Evolutionary conservation across 129 eudicot species (phyloP), one percentile per base, ranked within the genome.

Genomic region (Solidago caesia): DNA sequence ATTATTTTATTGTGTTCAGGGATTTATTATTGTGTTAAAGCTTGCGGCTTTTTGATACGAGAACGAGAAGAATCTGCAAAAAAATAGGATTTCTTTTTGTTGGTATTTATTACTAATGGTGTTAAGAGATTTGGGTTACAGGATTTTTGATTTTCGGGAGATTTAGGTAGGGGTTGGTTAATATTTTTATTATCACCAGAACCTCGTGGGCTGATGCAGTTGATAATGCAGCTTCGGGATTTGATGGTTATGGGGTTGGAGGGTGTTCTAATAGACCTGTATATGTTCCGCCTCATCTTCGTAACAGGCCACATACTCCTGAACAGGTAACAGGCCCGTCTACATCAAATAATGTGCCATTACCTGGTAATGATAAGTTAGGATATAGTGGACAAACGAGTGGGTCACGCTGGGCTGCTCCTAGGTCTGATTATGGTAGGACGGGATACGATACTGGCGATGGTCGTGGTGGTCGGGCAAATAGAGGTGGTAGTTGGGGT

Each of bases 161-260:
- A n/a, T n/a, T 44, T 44, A 45, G 29, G 7, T 63, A 41, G 41
- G 25, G n/a, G n/a, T n/a, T n/a, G 44, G 47, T 53, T 57, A 47
- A 45, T 11, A 57, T 43, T 68, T 44, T 15, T 65, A 75, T n/a
- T 12, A 72, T 47, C 62, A 91, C 84, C 89, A 89, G 82, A 67
- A 82, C 87, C 58, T 92, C 96, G 51, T 92, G 97, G 97, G 93
- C 97, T 60, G 97, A 92, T 85, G 81, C 96, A 41, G 95, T 84
- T 74, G 97, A 91, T 52, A 88, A 84, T 77, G 88, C 82, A 76
- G 85, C 87, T 72, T 78, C 91, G n/a, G 93, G 82, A 67, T 69
- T 88, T 77, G 75, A 77, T 43, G 61, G 81, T 29, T 76, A 67
- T 76, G 85, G 89, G 65, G 87, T 67, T 48, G n/a, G n/a, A n/a